These are phyloP conservation scores for Stemphylium beticola DNA, from an alignment of 2,329 filamentous ascomycete species.

Conservation along the genomic window DNA sequence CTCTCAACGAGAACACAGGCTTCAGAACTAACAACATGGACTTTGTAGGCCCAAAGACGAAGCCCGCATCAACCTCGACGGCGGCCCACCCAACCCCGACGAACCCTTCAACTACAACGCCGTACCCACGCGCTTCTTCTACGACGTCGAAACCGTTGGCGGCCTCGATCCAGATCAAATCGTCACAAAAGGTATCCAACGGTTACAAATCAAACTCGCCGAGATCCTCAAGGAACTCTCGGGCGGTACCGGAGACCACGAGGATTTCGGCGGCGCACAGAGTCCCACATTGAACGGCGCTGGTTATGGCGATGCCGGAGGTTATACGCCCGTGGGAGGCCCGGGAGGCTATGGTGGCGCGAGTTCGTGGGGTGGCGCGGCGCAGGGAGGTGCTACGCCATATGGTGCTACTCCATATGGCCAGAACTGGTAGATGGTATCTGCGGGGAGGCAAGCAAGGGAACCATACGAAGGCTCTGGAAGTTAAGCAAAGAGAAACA, in stretches of 20 bases:
- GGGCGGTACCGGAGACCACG: conserved; percentile 60
- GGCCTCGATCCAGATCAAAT: conserved; percentile 89
- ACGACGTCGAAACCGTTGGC: conserved; percentile 89
- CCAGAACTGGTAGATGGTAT: conserved; percentile 31
- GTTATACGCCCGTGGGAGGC: conserved; percentile 66
- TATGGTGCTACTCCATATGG: conserved; percentile 69
- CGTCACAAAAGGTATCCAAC: conserved; percentile 84
- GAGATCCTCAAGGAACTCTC: conserved; percentile 72
- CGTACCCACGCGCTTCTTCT: conserved; percentile 84
- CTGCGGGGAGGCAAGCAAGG: neutral
- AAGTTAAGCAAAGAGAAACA: neutral
- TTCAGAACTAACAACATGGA: neutral
- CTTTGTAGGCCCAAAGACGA: conserved; percentile 74
- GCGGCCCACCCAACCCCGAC: conserved; percentile 74
- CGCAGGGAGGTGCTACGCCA: conserved; percentile 56
- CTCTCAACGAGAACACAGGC: neutral
- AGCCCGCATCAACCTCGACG: conserved; percentile 80
- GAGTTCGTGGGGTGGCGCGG: conserved; percentile 68
- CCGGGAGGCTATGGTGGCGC: conserved; percentile 59
- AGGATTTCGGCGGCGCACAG: conserved; percentile 66
- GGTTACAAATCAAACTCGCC: conserved; percentile 89
- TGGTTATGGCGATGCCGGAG: conserved; percentile 62
- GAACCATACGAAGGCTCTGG: too few relatives aligned
- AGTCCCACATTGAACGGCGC: conserved; percentile 63
- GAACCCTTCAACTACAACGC: conserved; percentile 92